Base-by-base conservation (phyloP, 2,329 filamentous ascomycete genomes). In the Corniculantispora saksenae region DNA sequence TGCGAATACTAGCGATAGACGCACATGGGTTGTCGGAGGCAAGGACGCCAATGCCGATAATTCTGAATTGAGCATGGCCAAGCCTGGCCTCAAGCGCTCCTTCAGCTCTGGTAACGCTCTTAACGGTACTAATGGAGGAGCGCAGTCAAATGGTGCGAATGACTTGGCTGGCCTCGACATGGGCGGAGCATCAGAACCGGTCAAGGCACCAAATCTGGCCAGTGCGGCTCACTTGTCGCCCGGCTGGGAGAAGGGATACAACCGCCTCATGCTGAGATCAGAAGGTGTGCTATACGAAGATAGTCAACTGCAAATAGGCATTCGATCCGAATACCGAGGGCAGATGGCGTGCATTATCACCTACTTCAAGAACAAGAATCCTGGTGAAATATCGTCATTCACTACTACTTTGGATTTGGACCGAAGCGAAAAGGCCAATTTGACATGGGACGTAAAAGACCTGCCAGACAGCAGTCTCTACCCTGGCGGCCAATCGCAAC, bases 1-100 rank as follows among this genome's bases (percentile, higher is more conserved):
- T 72, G 91, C 91, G 56, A 92, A 91, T 67, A 95, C 93, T 17
- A 97, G 92, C 74, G 95, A 99, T 77, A 96, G 96, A 80, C 88
- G 94, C 67, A 98, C 95, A 1, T 99, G 95, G 95, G 90, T 97
- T 29, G 92, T 98, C n/a, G 94, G 94, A 67, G 94, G 93, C 66
- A 97, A 97, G 80, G 93, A 96, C 75, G 94, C 94, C 65, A 97
- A 97, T 75, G 83, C 88, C 1, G 93, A 97, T 73, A 83, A 88
- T 53, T 86, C 89, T 64, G 94, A 97, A 75, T 86, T 97, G 66
- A 88, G 87, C 68, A 86, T 97, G 78, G 89, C 89, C 35, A 92
- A 95, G 77, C 90, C 90, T 67, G 89, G 91, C 15, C 84, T 97
- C 64, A 97, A 94, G 81, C 89, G 94, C 70, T 90, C 92, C 1